Conservation (phyloP, 2,329 filamentous ascomycete genomes). For the Fusarium sp. region DNA sequence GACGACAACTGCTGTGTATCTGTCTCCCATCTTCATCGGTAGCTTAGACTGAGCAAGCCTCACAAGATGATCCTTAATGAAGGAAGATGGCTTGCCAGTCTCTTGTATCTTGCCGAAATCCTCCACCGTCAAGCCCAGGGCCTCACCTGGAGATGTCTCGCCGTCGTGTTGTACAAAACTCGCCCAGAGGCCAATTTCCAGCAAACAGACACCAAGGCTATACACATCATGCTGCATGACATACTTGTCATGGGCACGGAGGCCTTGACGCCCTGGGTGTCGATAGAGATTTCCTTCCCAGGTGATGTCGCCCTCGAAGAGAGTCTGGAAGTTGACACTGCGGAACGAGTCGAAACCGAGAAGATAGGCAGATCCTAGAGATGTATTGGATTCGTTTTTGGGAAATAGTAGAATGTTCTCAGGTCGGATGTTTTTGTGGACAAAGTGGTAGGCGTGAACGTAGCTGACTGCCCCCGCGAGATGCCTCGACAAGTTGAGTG, state of each 20-base stretch:
- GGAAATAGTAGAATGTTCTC: not conserved
- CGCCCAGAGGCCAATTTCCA: conserved; percentile 64
- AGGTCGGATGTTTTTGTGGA: conserved; percentile 2
- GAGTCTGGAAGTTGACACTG: not conserved
- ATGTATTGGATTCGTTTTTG: not conserved
- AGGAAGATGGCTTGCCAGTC: too few species aligned
- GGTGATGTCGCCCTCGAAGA: not conserved
- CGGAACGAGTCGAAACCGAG: not conserved
- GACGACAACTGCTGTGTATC: conserved; percentile 47
- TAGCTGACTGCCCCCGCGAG: not conserved
- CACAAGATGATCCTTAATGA: not conserved
- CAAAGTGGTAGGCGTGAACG: not conserved
- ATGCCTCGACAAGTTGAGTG: conserved; percentile 20
- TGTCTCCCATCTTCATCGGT: conserved; percentile 42
- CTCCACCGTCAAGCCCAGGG: not conserved
- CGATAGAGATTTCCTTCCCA: not conserved
- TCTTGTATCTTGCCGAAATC: not conserved
- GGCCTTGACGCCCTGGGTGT: conserved; percentile 55
- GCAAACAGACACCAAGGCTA: conserved; percentile 64
- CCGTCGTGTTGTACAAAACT: conserved; percentile 45
- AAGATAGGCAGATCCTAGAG: not conserved
- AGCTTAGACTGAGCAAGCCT: not conserved
- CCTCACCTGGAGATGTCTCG: not conserved
- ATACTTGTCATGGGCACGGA: conserved; percentile 54
- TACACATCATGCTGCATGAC: conserved; percentile 68